A percentile compares a stretch with the other conserved stretches of the same genome.
Evolutionary conservation across 2,329 filamentous ascomycete species (phyloP).

Genomic region (Phoma herbarum): DNA sequence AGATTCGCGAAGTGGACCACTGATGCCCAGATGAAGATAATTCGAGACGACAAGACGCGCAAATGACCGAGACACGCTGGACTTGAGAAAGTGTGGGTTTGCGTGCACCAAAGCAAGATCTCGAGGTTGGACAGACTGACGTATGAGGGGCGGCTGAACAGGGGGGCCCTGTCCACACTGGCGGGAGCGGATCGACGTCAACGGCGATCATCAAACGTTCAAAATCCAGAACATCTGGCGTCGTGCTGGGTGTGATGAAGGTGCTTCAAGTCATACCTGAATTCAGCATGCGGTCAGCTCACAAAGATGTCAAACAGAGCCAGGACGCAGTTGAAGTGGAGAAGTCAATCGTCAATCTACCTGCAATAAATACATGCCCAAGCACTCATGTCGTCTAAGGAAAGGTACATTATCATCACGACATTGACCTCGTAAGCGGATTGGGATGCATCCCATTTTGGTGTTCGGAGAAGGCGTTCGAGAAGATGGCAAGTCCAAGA

Average conservation of each 20-base stretch:
- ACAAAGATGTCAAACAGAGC: neutral
- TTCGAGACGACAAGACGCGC: neutral
- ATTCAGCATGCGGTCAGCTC: neutral
- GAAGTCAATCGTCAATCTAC: constrained; percentile 41
- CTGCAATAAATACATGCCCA: constrained; percentile 47
- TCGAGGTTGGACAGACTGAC: constrained; percentile 46
- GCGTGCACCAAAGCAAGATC: constrained; percentile 36
- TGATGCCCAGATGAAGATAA: neutral
- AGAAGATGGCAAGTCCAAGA: constrained; percentile 35
- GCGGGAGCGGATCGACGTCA: constrained; percentile 32
- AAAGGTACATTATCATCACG: constrained; percentile 27
- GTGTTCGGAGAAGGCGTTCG: constrained; percentile 32
- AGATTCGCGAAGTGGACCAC: neutral
- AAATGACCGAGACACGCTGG: neutral
- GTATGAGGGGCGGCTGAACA: constrained; percentile 44
- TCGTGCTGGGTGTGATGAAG: neutral
- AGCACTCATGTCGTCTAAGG: constrained; percentile 43
- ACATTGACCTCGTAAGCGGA: constrained; percentile 23
- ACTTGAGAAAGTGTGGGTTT: neutral
- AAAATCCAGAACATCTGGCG: neutral
- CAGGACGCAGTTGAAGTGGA: constrained; percentile 26
- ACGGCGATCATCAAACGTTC: constrained; percentile 26
- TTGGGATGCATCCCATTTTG: constrained; percentile 13
- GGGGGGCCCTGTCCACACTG: constrained; percentile 30
- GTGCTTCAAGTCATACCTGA: neutral